Base-by-base conservation (phyloP, 805 yeast species). In the Yamadazyma sp. region DNA sequence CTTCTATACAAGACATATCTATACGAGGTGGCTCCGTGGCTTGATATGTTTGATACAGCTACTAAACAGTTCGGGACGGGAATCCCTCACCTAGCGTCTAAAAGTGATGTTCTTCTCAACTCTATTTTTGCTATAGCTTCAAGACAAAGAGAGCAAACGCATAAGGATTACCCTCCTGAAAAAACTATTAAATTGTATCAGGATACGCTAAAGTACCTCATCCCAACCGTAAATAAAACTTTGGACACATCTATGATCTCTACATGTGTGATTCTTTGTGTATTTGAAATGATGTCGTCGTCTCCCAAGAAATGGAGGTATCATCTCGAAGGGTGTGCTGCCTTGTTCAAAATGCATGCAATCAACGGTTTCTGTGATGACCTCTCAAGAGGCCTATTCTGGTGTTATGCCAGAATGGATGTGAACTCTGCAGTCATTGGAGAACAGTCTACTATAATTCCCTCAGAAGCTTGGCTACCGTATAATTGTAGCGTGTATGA, bases 371-470 rank as follows among this genome's bases (percentile, higher is more conserved):
- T 61, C 29, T 52, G 65, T 26, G 52, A 56, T 18, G 45, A 42
- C 14, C 52, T 67, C 14, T 64, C 63, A 31, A 46, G 70, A 38
- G 62, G 67, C 0, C 48, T 70, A 30, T 68, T 71, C 39, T 71
- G 75, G 76, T 60, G 64, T 32, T 65, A 68, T 49, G 67, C 67
- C 1, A 48, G 71, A 16, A 55, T 68, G 59, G 75, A 70, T 43
- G 55, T 68, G 6, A 61, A 62, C 32, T 59, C 60, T 36, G 62
- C 56, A 24, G 60, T 51, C 5, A 58, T 65, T 26, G 67, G 65
- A 11, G 70, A 66, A 36, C 55, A 60, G 33, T 47, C 55, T 1
- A 64, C 73, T 0, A 55, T 65, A 37, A 54, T 64, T 12, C 61
- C 59, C 3, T 47, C 62, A 2, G 58, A 55, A 17, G 40, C 49